A percentile compares a stretch with the other conserved stretches of the same genome.
These are phyloP conservation scores for Puccinia horiana DNA, from an alignment of 1,284 basidiomycete genomes.

Conservation along the genomic window DNA sequence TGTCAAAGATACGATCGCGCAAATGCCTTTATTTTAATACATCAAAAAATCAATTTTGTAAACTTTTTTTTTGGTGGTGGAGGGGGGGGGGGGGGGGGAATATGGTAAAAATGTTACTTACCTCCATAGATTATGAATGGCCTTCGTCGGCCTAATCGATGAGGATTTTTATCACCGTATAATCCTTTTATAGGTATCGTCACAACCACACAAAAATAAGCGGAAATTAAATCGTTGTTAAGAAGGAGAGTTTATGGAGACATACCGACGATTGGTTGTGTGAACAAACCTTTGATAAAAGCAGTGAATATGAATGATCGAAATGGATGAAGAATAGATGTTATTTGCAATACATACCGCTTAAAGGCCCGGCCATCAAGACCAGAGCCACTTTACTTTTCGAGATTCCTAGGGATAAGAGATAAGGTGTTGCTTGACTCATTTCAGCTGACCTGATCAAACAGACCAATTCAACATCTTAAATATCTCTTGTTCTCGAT, in stretches of 20 bases:
- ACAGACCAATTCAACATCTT: not conserved
- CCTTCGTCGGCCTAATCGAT: constrained; percentile 51
- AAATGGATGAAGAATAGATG: not conserved
- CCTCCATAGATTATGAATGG: constrained; percentile 55
- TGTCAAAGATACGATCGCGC: constrained; percentile 15
- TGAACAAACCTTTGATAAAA: constrained; percentile 43
- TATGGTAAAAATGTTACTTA: constrained; percentile 54
- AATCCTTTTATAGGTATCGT: constrained; percentile 51
- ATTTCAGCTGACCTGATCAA: constrained; percentile 56
- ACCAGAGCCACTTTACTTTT: constrained; percentile 56
- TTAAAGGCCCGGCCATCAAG: constrained; percentile 57
- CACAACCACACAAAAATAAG: constrained; percentile 53
- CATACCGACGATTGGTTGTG: constrained; percentile 57
- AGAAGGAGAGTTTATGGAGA: constrained; percentile 54
- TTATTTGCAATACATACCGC: constrained; percentile 52
- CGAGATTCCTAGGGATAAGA: constrained; percentile 57
- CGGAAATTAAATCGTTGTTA: constrained; percentile 52
- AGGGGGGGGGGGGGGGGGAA: not conserved
- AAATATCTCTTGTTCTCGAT: not conserved
- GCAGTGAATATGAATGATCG: not conserved
- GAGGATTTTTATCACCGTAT: constrained; percentile 52
- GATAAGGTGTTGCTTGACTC: constrained; percentile 56
- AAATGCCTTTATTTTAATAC: constrained; percentile 10
- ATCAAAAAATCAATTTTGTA: constrained; percentile 25
- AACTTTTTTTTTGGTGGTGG: constrained; percentile 50